Evolutionary conservation across 2,329 filamentous ascomycete genomes (phyloP), one percentile per base, ranked within the genome.

Genomic region (Sporothrix brunneoviolacea): DNA sequence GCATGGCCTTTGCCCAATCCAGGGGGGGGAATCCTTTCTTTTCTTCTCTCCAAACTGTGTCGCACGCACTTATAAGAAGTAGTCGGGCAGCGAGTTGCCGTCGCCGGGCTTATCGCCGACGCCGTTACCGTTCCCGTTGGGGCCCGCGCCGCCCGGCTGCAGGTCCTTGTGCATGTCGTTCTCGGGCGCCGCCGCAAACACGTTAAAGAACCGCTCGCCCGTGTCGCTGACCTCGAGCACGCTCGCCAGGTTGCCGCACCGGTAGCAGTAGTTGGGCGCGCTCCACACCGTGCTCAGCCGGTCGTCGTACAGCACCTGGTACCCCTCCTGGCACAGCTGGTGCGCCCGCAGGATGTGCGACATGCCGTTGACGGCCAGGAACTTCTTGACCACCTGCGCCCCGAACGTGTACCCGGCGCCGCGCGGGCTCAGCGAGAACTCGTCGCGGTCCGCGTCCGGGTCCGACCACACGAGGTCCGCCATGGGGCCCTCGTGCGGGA

Each of bases 391-490:
- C 15, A 98, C 93, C 67, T 97, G 93, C 7, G 91, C 90, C 50
- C 93, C 93, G 65, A 98, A 98, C 0, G 91, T 97, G 67, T 98
- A 98, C 21, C 93, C 93, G 18, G 93, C 93, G 38, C 93, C 93
- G 55, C 93, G 80, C 3, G 93, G 93, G 8, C 88, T 94, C 15
- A 98, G 79, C 7, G 88, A 94, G 69, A 98, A 98, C 67, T 98
- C 93, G 69, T 98, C 93, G 51, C 91, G 81, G 61, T 98, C 93
- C n/a, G 88, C 86, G 65, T 98, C 93, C 0, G 93, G 93, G 65
- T 98, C 93, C 18, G 90, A 95, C 93, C 93, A 98, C 28, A 98
- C 93, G 5, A 98, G 74, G 67, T 98, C 93, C n/a, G 93, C 93
- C 93, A 98, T 98, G 30, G 93, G 93, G 0, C 93, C 93, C 70